Conservation (phyloP, 164 flowering plant species). For the Kingdonia uniflora region DNA sequence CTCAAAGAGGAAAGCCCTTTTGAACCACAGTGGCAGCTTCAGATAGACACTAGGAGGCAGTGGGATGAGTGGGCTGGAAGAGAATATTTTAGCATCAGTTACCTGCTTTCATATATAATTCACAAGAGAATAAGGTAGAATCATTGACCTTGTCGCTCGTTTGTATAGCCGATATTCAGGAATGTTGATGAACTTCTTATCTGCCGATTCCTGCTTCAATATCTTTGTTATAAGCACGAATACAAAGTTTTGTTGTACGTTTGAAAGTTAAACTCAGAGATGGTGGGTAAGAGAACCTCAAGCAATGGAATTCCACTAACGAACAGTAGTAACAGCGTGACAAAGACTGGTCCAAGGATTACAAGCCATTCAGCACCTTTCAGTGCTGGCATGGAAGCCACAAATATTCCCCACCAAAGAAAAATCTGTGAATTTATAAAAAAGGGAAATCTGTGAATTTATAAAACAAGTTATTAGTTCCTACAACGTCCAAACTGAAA, state of each 20-base stretch:
- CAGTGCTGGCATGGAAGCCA: conserved; percentile 68
- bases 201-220: conserved; percentile 66
- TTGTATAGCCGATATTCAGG: conserved; percentile 58
- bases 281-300: conserved; percentile 45
- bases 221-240: background rate
- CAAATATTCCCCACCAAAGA: conserved; percentile 97
- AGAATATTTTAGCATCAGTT: background rate
- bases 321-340: conserved; percentile 79
- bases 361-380: conserved; percentile 88
- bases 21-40: conserved; percentile 72
- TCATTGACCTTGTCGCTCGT: conserved; percentile 57
- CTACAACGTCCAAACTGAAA: too few relatives aligned
- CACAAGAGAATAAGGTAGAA: background rate
- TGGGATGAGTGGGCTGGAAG: conserved; percentile 73
- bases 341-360: conserved; percentile 71
- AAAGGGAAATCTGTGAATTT: too few relatives aligned
- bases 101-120: background rate
- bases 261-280: background rate
- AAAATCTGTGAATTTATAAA: conserved; percentile 55
- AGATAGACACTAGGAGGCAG: conserved; percentile 68
- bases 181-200: conserved; percentile 63
- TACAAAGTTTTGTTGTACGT: too few relatives aligned
- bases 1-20: conserved; percentile 61
- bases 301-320: conserved; percentile 94
- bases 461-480: too few relatives aligned